Percentiles rank a stretch among this genome's conserved stretches.
phyloP scores from a whole-genome alignment of 495 filamentous ascomycete species.

The Penicillium lagena region DNA sequence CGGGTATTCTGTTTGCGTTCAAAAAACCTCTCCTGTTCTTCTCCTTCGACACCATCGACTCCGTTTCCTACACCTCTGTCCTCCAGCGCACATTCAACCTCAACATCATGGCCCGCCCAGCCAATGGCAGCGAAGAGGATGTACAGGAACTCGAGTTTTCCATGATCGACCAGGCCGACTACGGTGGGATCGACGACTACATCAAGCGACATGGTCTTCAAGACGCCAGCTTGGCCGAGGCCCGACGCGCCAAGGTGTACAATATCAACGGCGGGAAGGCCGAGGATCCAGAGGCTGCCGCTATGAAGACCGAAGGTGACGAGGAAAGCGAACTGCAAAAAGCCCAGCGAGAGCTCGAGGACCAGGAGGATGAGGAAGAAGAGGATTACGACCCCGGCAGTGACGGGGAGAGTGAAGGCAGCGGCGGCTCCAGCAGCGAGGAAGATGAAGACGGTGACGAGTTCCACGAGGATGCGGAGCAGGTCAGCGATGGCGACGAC shows the following conservation, averaged over 20 bases:
- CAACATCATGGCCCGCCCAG: slow-evolving; percentile 54
- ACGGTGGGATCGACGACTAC: slow-evolving; percentile 76
- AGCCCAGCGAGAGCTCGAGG: slow-evolving; percentile 60
- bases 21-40: slow-evolving; percentile 92
- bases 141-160: slow-evolving; percentile 72
- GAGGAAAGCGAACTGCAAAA: slow-evolving; percentile 56
- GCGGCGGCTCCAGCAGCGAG: slow-evolving; percentile 53
- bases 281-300: slow-evolving; percentile 33
- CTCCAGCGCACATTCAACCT: slow-evolving; percentile 93
- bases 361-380: slow-evolving; percentile 72
- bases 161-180: slow-evolving; percentile 85
- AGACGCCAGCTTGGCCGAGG: slow-evolving; percentile 87
- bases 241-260: slow-evolving; percentile 72
- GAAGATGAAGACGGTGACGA: slow-evolving; percentile 47
- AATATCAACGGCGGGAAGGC: slow-evolving; percentile 54
- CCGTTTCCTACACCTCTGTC: slow-evolving; percentile 83
- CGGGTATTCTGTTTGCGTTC: slow-evolving; percentile 87
- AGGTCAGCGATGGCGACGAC: slow-evolving; percentile 39
- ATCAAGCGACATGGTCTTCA: slow-evolving; percentile 75
- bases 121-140: slow-evolving; percentile 35
- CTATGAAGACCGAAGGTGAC: slow-evolving; percentile 30
- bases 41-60: slow-evolving; percentile 68
- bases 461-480: slow-evolving; percentile 33
- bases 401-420: slow-evolving; percentile 67
- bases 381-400: slow-evolving; percentile 85